A percentile compares a stretch with the other conserved stretches of the same genome.
Evolutionary conservation across 495 filamentous ascomycete genomes (phyloP).

Genomic region (Penicillium verhagenii): DNA sequence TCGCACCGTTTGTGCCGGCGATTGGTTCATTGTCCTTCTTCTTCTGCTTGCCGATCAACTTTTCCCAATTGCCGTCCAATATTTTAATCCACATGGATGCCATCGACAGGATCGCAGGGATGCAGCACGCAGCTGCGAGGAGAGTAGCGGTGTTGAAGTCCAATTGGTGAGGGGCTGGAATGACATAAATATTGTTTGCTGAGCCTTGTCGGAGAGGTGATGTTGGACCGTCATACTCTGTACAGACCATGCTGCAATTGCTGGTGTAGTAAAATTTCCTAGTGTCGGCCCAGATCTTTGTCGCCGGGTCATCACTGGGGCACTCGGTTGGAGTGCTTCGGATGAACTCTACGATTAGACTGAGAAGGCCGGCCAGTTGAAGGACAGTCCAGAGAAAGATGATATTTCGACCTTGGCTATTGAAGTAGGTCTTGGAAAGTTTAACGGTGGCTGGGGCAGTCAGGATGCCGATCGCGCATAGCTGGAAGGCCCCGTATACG

Average conservation of each 20-base stretch:
- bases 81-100: slow-evolving; percentile 61
- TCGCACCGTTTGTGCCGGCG: slow-evolving; percentile 55
- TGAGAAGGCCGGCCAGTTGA: slow-evolving; percentile 55
- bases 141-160: slow-evolving; percentile 54
- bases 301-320: slow-evolving; percentile 35
- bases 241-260: slow-evolving; percentile 39
- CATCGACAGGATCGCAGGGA: slow-evolving; percentile 57
- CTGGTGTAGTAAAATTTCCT: slow-evolving; percentile 30
- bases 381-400: slow-evolving; percentile 61
- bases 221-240: slow-evolving; percentile 32
- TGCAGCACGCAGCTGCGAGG: slow-evolving; percentile 57
- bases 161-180: slow-evolving; percentile 49
- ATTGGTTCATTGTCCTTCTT: slow-evolving; percentile 37
- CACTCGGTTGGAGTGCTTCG: slow-evolving; percentile 41
- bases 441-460: slow-evolving; percentile 57
- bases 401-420: slow-evolving; percentile 56
- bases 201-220: slow-evolving; percentile 50
- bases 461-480: slow-evolving; percentile 60
- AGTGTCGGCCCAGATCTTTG: slow-evolving; percentile 26
- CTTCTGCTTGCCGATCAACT: slow-evolving; percentile 27
- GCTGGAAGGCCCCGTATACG: slow-evolving; percentile 61
- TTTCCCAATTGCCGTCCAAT: slow-evolving; percentile 53
- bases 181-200: slow-evolving; percentile 54
- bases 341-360: slow-evolving; percentile 59
- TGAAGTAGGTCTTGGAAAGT: slow-evolving; percentile 58